Base-by-base conservation (phyloP, 345 rosid species). In the Citrus maxima region DNA sequence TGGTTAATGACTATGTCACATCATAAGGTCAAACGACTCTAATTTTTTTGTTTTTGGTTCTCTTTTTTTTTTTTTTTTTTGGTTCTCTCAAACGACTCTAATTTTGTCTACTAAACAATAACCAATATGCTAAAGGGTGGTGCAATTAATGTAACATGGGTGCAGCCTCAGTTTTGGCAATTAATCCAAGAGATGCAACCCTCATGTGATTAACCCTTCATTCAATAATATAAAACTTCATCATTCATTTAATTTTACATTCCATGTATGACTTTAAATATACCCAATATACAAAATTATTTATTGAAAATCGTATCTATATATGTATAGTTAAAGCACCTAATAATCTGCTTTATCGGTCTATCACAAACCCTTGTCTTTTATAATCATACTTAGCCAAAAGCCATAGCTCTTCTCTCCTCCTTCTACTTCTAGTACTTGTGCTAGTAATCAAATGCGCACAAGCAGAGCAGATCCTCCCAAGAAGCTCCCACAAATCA, bases 391-490 rank as follows among this genome's bases (percentile, higher is more conserved):
- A 46, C 73, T 16, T 70, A 30, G 25, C 25, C 38, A 49, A 32
- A 65, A 32, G 7, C 60, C 18, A 65, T 30, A 32, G 12, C 28
- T 30, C 62, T n/a, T 30, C 62, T 28, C 32, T 25, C 14, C 2
- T 27, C 30, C n/a, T 70, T 27, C 12, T 49, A 7, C 60, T 5
- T 68, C 13, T 10, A 35, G 14, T 6, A 66, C 24, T 32, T 35
- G 19, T 18, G 1, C 10, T 51, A 54, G 58, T 1, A 40, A 30
- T 66, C 24, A 65, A 68, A 81, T 84, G 81, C 61, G 58, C 13
- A 14, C 77, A 56, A 69, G 66, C 35, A 83, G 70, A 55, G 61
- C 82, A 68, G 65, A 80, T 58, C 69, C 62, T 55, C 18, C 83
- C 60, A 80, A 60, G 30, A 69, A 84, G 66, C 71, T 82, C 67